Evolutionary conservation across 345 rosid species (phyloP), one percentile per base, ranked within the genome.

Genomic region (Luvunga scandens): DNA sequence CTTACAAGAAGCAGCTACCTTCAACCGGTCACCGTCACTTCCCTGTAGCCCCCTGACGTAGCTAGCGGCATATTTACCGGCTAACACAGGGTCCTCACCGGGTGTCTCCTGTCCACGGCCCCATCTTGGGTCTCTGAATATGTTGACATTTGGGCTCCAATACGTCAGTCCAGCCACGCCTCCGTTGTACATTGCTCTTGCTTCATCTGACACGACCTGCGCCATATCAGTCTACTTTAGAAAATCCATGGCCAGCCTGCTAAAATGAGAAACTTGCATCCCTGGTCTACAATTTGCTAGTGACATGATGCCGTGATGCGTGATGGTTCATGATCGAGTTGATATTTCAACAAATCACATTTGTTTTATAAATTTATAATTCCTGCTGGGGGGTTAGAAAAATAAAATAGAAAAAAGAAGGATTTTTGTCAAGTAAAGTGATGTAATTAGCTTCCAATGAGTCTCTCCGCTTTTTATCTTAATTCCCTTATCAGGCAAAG

Each of bases 51-150:
- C 98, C 72, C 82, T 85, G 2, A 95, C 95, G 33, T 93, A 95
- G 72, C 91, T 89, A 8, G 94, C 94, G 0, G 91, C 98, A 69
- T 95, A 93, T 55, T 64, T 86, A 66, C 94, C 95, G 57, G 91
- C 90, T 4, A 95, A 36, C 8, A 90, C 82, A 0, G 98, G 98
- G 42, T 93, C 98, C 83, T 95, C 98, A 31, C 98, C 98, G 76
- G 94, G 95, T 16, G 97, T 95, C 84, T 93, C 98, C 82, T 93
- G 98, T 9, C 95, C 95, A 8, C 95, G 91, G 59, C 97, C 98
- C 98, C 95, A 95, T 18, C 97, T 86, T 2, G 98, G 98, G 84
- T 95, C 98, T 73, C 98, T 72, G 21, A 93, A 86, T 38, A 95
- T 85, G 79, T 93, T 91, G 5, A 93, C 91, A 72, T 90, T 90